Percentiles rank a stretch among this genome's conserved stretches.
These are phyloP conservation scores for Aaosphaeria arxii DNA, from an alignment of 2,329 filamentous ascomycete species.

Conservation along the genomic window DNA sequence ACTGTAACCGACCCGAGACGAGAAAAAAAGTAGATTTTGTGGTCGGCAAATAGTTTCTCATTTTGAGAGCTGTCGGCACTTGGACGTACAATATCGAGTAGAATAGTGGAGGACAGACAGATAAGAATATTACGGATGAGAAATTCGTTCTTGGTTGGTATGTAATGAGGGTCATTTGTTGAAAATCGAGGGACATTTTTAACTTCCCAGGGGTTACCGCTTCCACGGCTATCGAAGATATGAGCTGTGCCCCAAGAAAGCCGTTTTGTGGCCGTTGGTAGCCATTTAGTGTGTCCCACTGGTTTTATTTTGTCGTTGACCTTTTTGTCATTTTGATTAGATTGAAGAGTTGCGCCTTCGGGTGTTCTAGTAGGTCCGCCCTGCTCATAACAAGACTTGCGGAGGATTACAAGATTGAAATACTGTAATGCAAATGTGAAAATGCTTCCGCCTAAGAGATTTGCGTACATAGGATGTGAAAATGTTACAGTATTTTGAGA, in stretches of 20 bases:
- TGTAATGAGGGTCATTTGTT: neutral
- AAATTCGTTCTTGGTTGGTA: neutral
- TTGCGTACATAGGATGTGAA: neutral
- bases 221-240: too few species aligned
- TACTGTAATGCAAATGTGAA: neutral
- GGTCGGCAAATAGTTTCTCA: neutral
- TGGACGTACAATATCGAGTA: neutral
- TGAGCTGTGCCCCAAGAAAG: too few species aligned
- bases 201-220: neutral
- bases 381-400: too few species aligned
- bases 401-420: too few species aligned
- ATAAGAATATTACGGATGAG: neutral
- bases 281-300: too few species aligned
- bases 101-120: neutral
- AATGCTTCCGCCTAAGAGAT: neutral
- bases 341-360: too few species aligned
- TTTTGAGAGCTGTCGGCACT: neutral
- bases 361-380: too few species aligned
- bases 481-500: too few species aligned
- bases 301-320: too few species aligned
- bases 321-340: too few species aligned
- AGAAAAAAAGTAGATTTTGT: neutral
- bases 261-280: too few species aligned
- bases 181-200: neutral
- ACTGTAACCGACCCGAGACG: neutral